Evolutionary conservation across 768 basidiomycete species (phyloP), one percentile per base, ranked within the genome.

Genomic region (Russula virescens): DNA sequence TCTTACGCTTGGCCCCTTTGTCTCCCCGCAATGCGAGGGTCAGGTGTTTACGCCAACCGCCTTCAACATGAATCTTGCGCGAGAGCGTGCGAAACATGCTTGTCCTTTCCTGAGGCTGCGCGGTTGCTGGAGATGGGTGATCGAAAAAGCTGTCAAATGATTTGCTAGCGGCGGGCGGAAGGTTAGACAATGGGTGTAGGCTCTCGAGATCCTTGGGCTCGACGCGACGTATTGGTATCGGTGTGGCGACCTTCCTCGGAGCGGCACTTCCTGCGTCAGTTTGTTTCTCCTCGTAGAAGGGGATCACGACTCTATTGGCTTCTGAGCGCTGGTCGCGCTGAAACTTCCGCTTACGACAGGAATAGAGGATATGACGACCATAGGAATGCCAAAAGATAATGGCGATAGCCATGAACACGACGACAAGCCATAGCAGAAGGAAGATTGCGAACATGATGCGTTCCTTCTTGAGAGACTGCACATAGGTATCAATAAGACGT

Each of bases 381-480:
- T 83, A 85, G 4, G 87, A 80, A 70, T 91, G 81, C 88, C 88
- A 92, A 53, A 88, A 75, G 47, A 94, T 76, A 68, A 91, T 75
- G 61, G 70, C 70, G 31, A 92, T 70, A 16, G 83, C 95, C 81
- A 95, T 88, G 61, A 96, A 69, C 31, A 94, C 85, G 49, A 97
- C 91, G 42, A 92, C 45, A 19, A 76, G 81, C 94, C 94, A 98
- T 2, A 98, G 76, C 0, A 76, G 87, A 67, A 96, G 79, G 76
- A 97, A 93, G 66, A 95, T 79, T 2, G 73, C 72, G 71, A 96
- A 97, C 79, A 93, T 90, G 63, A 92, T 72, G 38, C 89, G 84
- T 72, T 97, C 93, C 71, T 87, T 87, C 76, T 84, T 79, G 67
- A 98, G 77, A 21, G 85, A 81, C 13, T 75, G 74, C 16, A 86